phyloP scores from a whole-genome alignment of 495 filamentous ascomycete species.

The Pseudoneurospora amorphoporcata region DNA sequence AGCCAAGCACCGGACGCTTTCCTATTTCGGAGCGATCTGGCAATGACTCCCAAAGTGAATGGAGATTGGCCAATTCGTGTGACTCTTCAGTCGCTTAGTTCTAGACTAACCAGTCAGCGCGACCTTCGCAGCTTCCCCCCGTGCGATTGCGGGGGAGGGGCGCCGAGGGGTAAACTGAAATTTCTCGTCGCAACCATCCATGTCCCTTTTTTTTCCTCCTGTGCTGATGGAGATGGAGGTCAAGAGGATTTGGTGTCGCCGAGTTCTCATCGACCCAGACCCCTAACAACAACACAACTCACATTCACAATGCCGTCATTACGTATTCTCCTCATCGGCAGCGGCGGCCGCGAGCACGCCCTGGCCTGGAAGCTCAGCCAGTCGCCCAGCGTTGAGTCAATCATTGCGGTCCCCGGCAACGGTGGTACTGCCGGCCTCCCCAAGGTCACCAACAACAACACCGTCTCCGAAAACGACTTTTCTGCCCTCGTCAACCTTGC shows the following conservation, averaged over 20 bases:
- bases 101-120: background rate
- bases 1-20: background rate
- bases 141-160: conserved; percentile 27
- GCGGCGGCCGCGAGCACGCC: conserved; percentile 89
- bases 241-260: background rate
- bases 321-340: conserved; percentile 76
- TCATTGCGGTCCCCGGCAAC: conserved; percentile 70
- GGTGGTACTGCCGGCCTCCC: conserved; percentile 69
- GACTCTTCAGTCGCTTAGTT: background rate
- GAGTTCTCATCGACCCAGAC: conserved; percentile 1
- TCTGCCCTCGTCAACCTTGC: conserved; percentile 66
- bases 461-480: conserved; percentile 64
- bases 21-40: background rate
- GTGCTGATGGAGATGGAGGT: conserved; percentile 1
- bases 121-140: background rate
- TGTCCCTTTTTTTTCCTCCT: conserved; percentile 10
- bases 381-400: conserved; percentile 55
- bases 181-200: conserved; percentile 16
- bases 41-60: background rate
- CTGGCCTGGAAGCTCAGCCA: conserved; percentile 89
- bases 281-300: background rate
- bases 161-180: conserved; percentile 2
- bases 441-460: conserved; percentile 62
- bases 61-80: background rate
- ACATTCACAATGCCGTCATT: conserved; percentile 25